Percentiles rank a stretch among this genome's conserved stretches.
These are phyloP conservation scores for Penicillium argentinense DNA, from an alignment of 495 filamentous ascomycete genomes.

Conservation along the genomic window DNA sequence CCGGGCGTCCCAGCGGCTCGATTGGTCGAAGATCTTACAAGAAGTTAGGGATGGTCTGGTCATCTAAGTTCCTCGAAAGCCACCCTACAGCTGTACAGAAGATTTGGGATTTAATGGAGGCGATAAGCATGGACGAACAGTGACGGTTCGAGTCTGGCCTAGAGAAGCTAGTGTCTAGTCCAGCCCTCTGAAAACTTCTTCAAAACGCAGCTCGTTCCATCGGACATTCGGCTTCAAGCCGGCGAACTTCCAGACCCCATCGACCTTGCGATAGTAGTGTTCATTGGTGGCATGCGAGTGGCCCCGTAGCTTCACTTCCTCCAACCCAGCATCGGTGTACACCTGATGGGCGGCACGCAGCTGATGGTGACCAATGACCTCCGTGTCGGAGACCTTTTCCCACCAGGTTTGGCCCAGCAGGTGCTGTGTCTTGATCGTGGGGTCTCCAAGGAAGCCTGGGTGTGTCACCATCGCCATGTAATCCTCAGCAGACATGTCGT, in stretches of 20 bases:
- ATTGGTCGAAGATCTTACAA: no score
- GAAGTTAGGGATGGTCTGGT: no score
- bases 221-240: conserved; percentile 69
- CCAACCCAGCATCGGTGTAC: conserved; percentile 24
- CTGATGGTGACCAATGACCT: conserved; percentile 74
- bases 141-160: no score
- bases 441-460: conserved; percentile 67
- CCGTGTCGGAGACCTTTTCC: conserved; percentile 66
- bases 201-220: conserved; percentile 72
- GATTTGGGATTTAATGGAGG: no score
- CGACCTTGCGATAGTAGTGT: conserved; percentile 71
- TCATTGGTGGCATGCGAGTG: conserved; percentile 71
- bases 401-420: conserved; percentile 71
- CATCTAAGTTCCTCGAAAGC: no score
- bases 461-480: conserved; percentile 69
- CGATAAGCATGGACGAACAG: no score
- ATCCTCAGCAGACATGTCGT: conserved; percentile 69
- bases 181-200: conserved; percentile 40
- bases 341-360: conserved; percentile 69
- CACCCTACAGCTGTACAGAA: no score
- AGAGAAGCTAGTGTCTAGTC: conserved; percentile 9
- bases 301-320: conserved; percentile 36
- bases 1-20: no score
- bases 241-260: conserved; percentile 82
- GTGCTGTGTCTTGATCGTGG: conserved; percentile 71